These are phyloP conservation scores for Aspergillus piperis DNA, from an alignment of 2,329 filamentous ascomycete species.

Conservation along the genomic window DNA sequence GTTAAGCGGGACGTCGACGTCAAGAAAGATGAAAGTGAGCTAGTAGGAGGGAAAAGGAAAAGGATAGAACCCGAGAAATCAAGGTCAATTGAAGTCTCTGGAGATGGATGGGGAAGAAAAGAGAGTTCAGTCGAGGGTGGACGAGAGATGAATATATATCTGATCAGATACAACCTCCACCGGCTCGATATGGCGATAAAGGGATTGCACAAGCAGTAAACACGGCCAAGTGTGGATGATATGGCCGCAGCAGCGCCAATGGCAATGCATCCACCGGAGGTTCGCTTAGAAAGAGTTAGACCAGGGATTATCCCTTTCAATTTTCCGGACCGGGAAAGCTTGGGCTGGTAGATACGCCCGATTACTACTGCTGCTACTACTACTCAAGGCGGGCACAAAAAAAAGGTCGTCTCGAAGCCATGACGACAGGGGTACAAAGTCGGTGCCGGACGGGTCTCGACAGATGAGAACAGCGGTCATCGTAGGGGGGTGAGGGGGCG, in stretches of 20 bases:
- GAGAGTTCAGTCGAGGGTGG: conserved; percentile 2
- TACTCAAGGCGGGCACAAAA: conserved; percentile 17
- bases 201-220: conserved; percentile 18
- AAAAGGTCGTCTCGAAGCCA: conserved; percentile 19
- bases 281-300: conserved; percentile 22
- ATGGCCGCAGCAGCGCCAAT: conserved; percentile 24
- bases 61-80: neutral
- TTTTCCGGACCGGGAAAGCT: conserved; percentile 25
- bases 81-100: neutral
- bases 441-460: conserved; percentile 23
- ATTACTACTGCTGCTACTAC: conserved; percentile 3
- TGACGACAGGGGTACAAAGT: conserved; percentile 27
- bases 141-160: conserved; percentile 10
- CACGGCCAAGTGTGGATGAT: conserved; percentile 21
- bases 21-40: neutral
- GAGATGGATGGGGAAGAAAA: conserved; percentile 7
- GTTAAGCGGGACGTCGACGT: neutral
- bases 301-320: conserved; percentile 27
- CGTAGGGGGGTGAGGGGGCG: conserved; percentile 23
- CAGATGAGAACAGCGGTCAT: conserved; percentile 20
- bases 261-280: conserved; percentile 21
- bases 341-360: conserved; percentile 21
- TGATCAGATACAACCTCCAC: conserved; percentile 8
- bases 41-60: neutral
- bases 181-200: conserved; percentile 9